phyloP scores from a whole-genome alignment of 164 flowering plant genomes.

The Santalum album region DNA sequence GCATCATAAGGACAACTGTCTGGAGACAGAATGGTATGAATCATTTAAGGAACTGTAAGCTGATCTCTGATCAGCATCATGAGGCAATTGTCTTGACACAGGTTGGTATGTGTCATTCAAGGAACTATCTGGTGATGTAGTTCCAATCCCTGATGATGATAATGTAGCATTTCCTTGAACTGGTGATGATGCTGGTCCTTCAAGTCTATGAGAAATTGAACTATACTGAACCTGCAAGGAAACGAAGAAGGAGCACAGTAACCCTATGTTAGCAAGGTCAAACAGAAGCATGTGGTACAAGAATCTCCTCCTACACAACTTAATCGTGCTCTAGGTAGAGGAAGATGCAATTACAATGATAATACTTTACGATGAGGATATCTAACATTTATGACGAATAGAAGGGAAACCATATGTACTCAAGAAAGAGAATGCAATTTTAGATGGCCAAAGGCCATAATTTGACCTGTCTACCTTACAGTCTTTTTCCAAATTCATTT shows the following conservation, averaged over 20 bases:
- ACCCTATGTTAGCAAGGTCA: background rate
- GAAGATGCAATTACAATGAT: background rate
- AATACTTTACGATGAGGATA: too few relatives aligned
- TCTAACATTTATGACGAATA: too few relatives aligned
- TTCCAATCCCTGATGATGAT: conserved; percentile 25
- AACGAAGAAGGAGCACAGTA: background rate
- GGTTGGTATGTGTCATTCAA: conserved; percentile 17
- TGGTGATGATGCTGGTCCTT: conserved; percentile 30
- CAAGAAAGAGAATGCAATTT: too few relatives aligned
- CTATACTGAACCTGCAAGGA: conserved; percentile 29
- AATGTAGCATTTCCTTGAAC: conserved; percentile 27
- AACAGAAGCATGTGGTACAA: background rate
- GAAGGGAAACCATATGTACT: too few relatives aligned
- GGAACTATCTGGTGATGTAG: conserved; percentile 24
- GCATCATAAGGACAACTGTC: conserved; percentile 32
- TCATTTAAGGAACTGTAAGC: conserved; percentile 26
- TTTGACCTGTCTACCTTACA: too few relatives aligned
- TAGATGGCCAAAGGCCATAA: too few relatives aligned
- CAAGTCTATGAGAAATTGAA: conserved; percentile 38
- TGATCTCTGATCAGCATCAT: conserved; percentile 45
- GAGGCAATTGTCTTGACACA: conserved; percentile 25
- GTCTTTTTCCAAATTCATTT: too few relatives aligned
- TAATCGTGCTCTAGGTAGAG: background rate
- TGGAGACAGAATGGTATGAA: conserved; percentile 16
- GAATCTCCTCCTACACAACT: background rate